These are phyloP conservation scores for Hortiboletus campestris DNA, from an alignment of 768 basidiomycete species.

Conservation along the genomic window DNA sequence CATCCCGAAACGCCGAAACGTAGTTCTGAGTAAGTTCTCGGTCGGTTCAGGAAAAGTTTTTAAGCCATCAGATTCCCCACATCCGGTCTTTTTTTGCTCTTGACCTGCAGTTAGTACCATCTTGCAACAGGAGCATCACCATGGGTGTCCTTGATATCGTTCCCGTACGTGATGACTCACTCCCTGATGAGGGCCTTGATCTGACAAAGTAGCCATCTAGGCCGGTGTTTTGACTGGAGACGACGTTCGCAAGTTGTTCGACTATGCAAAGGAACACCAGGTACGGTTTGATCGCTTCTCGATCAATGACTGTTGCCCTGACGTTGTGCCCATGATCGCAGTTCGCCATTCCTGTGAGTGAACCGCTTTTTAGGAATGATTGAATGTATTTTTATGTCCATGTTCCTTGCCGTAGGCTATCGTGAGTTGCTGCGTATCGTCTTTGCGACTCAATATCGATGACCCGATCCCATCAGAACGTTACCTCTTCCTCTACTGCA, in stretches of 20 bases:
- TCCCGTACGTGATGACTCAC: constrained; percentile 53
- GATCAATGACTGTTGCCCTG: neutral
- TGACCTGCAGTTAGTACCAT: constrained; percentile 13
- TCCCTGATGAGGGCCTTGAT: neutral
- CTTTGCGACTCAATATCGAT: neutral
- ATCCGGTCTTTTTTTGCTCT: neutral
- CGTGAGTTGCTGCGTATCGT: constrained; percentile 45
- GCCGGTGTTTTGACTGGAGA: constrained; percentile 95
- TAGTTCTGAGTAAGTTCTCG: neutral
- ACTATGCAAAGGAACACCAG: constrained; percentile 87
- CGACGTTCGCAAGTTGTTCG: constrained; percentile 91
- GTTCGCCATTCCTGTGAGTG: constrained; percentile 85
- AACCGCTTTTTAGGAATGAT: neutral
- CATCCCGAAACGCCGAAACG: neutral
- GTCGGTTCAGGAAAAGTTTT: constrained; percentile 11
- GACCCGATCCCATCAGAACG: constrained; percentile 57
- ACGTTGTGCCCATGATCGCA: constrained; percentile 28
- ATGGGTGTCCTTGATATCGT: constrained; percentile 87
- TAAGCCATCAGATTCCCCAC: constrained; percentile 2
- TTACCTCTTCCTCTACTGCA: constrained; percentile 92
- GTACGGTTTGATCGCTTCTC: constrained; percentile 39
- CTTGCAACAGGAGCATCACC: constrained; percentile 7
- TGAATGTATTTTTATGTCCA: neutral
- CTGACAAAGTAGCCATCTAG: constrained; percentile 37
- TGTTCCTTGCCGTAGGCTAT: constrained; percentile 53